A percentile compares a stretch with the other conserved stretches of the same genome.
Conservation (phyloP, 179 eudicot species). For the Dionaea muscipula region DNA sequence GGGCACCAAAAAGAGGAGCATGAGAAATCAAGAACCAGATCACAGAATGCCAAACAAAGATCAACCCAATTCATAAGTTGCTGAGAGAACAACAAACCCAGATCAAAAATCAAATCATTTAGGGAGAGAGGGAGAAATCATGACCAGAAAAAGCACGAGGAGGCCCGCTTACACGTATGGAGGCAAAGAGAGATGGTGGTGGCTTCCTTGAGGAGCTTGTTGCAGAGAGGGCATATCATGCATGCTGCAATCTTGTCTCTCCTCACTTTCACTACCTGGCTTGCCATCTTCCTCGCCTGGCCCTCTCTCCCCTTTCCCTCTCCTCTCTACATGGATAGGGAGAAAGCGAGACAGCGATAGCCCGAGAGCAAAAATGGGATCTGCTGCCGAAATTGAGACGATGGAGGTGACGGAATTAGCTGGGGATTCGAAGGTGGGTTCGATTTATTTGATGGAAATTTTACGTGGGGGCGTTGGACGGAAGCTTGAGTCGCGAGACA, state of each 20-base stretch:
- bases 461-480: conserved; percentile 9
- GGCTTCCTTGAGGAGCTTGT: conserved; percentile 26
- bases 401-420: neutral
- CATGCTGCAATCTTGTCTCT: conserved; percentile 27
- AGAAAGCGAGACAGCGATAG: too few relatives aligned
- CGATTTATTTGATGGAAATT: conserved; percentile 4
- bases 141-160: too few relatives aligned
- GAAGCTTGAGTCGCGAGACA: neutral
- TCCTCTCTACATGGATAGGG: too few relatives aligned
- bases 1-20: too few relatives aligned
- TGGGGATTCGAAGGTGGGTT: conserved; percentile 6
- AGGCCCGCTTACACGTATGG: conserved; percentile 37
- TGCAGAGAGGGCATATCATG: conserved; percentile 37
- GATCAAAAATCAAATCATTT: conserved; percentile 2
- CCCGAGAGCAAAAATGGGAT: too few relatives aligned
- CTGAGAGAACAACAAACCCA: conserved; percentile 13
- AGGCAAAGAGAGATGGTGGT: conserved; percentile 39
- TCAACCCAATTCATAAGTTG: conserved; percentile 13
- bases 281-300: conserved; percentile 7
- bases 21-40: too few relatives aligned
- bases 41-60: conserved; percentile 4
- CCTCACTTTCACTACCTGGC: conserved; percentile 22
- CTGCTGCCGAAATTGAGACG: conserved; percentile 7
- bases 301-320: neutral
- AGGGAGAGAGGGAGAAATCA: too few relatives aligned